Evolutionary conservation across 139 green algal genomes (phyloP), one percentile per base, ranked within the genome.

Genomic region (Microglena sp.): DNA sequence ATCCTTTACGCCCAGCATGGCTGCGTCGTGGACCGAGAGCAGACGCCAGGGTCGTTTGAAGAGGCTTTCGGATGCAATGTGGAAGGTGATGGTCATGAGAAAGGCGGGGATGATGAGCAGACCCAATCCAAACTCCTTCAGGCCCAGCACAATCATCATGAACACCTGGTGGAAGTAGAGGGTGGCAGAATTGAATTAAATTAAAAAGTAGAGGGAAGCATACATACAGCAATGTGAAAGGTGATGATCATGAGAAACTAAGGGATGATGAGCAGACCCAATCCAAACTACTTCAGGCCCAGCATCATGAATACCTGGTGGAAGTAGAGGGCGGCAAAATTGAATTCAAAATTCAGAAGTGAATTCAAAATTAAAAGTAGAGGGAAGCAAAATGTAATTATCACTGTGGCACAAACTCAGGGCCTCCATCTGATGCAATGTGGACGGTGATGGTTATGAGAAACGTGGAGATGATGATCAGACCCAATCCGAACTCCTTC

Each of bases 301-400:
- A 89, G 66, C 18, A 86, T 60, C 77, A 84, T 86, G 36, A 87
- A 76, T 15, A 87, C 31, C 66, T 90, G 82, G 64, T 88, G 81
- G 60, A 86, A 75, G 62, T 88, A 68, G 29, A 87, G 45, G 3
- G 67, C 78, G 1, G n/a, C n/a, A n/a, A n/a, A n/a, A n/a, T n/a
- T n/a, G n/a, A n/a, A n/a, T n/a, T n/a, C n/a, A n/a, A n/a, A n/a
- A n/a, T n/a, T n/a, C n/a, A n/a, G n/a, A n/a, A n/a, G n/a, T n/a
- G n/a, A n/a, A n/a, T n/a, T n/a, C n/a, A n/a, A n/a, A n/a, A n/a
- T n/a, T n/a, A n/a, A n/a, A n/a, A n/a, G n/a, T n/a, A n/a, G n/a
- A n/a, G n/a, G n/a, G n/a, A n/a, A n/a, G n/a, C n/a, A n/a, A n/a
- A n/a, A n/a, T n/a, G n/a, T n/a, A n/a, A n/a, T n/a, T n/a, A n/a